Base-by-base conservation (phyloP, 2,329 filamentous ascomycete genomes). In the Fusarium hainanense region DNA sequence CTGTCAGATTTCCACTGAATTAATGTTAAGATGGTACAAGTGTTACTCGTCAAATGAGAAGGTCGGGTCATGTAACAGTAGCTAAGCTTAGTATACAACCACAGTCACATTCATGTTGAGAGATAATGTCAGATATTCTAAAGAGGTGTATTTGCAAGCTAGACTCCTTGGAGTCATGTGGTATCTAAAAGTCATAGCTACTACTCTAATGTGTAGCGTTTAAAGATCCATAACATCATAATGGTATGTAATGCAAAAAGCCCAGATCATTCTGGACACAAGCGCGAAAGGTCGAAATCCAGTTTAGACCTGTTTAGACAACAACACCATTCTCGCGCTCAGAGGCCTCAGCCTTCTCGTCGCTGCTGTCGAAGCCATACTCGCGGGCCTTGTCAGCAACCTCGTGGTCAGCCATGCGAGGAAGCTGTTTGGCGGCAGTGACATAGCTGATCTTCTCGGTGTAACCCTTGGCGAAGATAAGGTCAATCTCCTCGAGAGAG, bases 361-460 rank as follows among this genome's bases (percentile, higher is more conserved):
- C 63, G 3, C 66, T 63, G 27, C 44, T 66, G 10, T n/a, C 46
- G 18, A 66, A 66, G 16, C 63, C 63, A 13, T 67, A 66, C 41
- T 66, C 63, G 0, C 63, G 63, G 14, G 63, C 63, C 41, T 63
- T 66, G 49, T 66, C 63, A 2, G 66, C 63, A 21, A 66, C 63
- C n/a, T 66, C 63, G 7, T 66, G 63, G 0, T 67, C 65, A 42
- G 58, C 63, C 37, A 66, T 66, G 2, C 0, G 42, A 1, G 88
- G 88, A 59, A 90, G 76, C 50, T 89, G 81, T 69, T 85, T 80
- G 14, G 87, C 85, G 6, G 88, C 88, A 62, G 81, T 81, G 50
- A 90, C 87, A 64, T 89, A 89, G 25, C 83, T 86, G 4, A 85
- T 89, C 4, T 87, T 85, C 77, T 90, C 88, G 25, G 82, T 76